Percentiles rank a stretch among this genome's conserved stretches.
Evolutionary conservation across 352 stramenopile genomes (phyloP).

Genomic region (Blastocystis sp.): DNA sequence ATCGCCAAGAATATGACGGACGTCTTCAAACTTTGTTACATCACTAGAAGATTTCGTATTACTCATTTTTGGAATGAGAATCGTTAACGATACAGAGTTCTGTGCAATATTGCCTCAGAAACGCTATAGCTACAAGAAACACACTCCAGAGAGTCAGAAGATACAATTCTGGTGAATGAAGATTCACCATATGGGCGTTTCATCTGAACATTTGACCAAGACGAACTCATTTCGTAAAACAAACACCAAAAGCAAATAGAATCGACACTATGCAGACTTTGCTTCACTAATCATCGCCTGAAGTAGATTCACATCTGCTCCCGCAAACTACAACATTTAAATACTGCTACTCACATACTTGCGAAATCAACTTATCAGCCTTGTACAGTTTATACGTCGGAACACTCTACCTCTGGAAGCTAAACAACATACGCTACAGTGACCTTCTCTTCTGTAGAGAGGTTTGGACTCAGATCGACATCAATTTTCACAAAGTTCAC

Average conservation of each 20-base stretch:
- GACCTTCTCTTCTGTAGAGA: slow-evolving; percentile 54
- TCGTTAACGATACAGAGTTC: background rate
- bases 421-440: background rate
- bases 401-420: background rate
- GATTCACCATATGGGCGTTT: slow-evolving; percentile 13
- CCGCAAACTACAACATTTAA: slow-evolving; percentile 27
- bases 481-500: slow-evolving; percentile 75
- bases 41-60: background rate
- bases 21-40: background rate
- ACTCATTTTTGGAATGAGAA: slow-evolving; percentile 15
- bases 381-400: slow-evolving; percentile 53
- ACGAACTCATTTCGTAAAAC: background rate
- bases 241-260: background rate
- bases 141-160: background rate
- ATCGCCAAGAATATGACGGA: slow-evolving; percentile 22
- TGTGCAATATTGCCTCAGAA: background rate
- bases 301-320: slow-evolving; percentile 1
- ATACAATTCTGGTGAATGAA: background rate
- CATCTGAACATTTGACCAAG: background rate
- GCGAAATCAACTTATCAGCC: slow-evolving; percentile 33
- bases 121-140: background rate
- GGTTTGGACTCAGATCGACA: slow-evolving; percentile 70
- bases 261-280: slow-evolving; percentile 2
- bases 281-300: slow-evolving; percentile 26
- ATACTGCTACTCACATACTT: background rate